Evolutionary conservation across 176 grass and related monocot genomes (phyloP), one percentile per base, ranked within the genome.

Genomic region (Aegilops tauschii): DNA sequence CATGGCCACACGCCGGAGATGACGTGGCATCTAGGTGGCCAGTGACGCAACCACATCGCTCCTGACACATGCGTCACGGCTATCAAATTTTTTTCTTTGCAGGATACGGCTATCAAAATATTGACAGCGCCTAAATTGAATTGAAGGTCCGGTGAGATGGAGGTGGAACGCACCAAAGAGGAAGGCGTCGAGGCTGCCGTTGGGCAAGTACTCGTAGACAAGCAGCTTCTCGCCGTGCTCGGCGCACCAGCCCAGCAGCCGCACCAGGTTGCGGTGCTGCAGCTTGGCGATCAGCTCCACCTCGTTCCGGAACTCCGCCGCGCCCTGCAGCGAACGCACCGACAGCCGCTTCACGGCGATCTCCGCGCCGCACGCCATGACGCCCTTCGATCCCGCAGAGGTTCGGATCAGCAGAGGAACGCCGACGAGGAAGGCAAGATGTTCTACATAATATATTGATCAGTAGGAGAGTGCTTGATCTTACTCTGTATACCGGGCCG

Each of bases 251-350:
- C 95, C 95, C 70, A 95, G 78, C 14, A 97, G 82, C 8, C 93
- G 87, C 54, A 95, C 95, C n/a, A 97, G 89, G 86, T 97, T 97
- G 73, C 95, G 83, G 87, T 97, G 95, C 91, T 95, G 95, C 61
- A 97, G 92, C 83, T 97, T 97, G 40, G 95, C 95, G 83, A 97
- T 97, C n/a, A 90, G 91, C 78, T 97, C 92, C 45, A 95, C 92
- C 87, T 97, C 95, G 58, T 97, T 97, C 73, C 91, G 63, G 84
- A 97, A 97, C 90, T 97, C 95, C 20, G 78, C 82, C 2, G 78
- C 61, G 28, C 95, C 95, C 88, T 97, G 95, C 83, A 80, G 71
- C 17, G 95, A 97, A 68, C 86, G 64, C 42, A 80, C 88, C 25
- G 95, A 97, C 29, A 95, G 92, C 17, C 95, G 90, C 88, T 97